Conservation (phyloP, 306 rosid species). For the Alnus glutinosa region DNA sequence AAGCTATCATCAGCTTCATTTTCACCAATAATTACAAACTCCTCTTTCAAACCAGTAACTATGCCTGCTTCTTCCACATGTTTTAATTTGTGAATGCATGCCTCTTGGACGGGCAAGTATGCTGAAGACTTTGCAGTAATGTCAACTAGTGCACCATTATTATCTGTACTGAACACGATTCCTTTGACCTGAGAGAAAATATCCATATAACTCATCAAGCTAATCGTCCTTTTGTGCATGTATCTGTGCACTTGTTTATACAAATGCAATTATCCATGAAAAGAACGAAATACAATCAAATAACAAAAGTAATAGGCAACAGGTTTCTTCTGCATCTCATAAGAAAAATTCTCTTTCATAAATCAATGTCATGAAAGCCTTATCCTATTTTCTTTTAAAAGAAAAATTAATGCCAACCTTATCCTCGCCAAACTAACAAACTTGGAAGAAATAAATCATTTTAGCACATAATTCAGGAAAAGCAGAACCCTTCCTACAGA, state of each 20-base stretch:
- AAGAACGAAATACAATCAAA: neutral
- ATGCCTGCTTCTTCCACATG: slow-evolving; percentile 83
- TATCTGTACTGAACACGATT: slow-evolving; percentile 66
- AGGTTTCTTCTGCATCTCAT: neutral
- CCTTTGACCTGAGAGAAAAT: slow-evolving; percentile 71
- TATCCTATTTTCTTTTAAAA: neutral
- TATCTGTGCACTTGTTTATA: neutral
- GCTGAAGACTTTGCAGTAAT: slow-evolving; percentile 86
- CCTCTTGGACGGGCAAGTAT: slow-evolving; percentile 80
- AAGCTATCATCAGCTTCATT: slow-evolving; percentile 78
- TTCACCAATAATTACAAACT: slow-evolving; percentile 81
- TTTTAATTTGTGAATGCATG: slow-evolving; percentile 63
- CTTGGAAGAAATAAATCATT: neutral
- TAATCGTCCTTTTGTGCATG: neutral
- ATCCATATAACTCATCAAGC: slow-evolving; percentile 11
- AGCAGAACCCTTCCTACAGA: neutral
- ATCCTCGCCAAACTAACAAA: neutral
- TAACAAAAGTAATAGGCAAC: neutral
- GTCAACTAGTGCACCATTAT: slow-evolving; percentile 79
- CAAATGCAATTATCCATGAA: neutral
- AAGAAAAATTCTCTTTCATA: neutral
- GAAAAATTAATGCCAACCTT: neutral
- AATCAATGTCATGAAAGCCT: neutral
- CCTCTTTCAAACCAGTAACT: slow-evolving; percentile 69
- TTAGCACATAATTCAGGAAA: neutral